These are phyloP conservation scores for Drosera spatulata DNA, from an alignment of 179 eudicot genomes.

Conservation along the genomic window DNA sequence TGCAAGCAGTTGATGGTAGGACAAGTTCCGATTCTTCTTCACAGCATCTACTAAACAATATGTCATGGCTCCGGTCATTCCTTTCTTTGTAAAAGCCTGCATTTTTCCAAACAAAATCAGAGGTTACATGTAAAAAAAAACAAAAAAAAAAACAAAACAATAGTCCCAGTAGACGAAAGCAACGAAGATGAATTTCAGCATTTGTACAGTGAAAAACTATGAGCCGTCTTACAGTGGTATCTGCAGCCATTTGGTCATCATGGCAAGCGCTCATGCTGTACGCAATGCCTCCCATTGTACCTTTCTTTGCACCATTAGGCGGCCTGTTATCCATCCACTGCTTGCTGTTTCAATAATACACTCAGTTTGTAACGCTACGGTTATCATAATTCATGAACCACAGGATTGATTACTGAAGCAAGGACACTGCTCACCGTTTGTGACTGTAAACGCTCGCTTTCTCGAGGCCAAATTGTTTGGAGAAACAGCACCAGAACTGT, in stretches of 20 bases:
- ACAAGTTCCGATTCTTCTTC: slow-evolving; percentile 20
- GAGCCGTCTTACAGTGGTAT: slow-evolving; percentile 46
- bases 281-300: slow-evolving; percentile 62
- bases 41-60: slow-evolving; percentile 30
- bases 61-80: slow-evolving; percentile 42
- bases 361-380: no score
- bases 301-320: slow-evolving; percentile 44
- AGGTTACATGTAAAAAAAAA: neutral
- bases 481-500: no score
- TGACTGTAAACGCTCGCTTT: slow-evolving; percentile 15
- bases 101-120: neutral
- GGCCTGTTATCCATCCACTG: slow-evolving; percentile 43
- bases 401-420: neutral
- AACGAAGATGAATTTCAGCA: neutral
- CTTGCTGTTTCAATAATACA: slow-evolving; percentile 18
- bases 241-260: slow-evolving; percentile 69
- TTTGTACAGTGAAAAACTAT: neutral
- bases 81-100: slow-evolving; percentile 31
- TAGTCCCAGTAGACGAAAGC: neutral
- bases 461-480: no score
- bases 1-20: slow-evolving; percentile 26
- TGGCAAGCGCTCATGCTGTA: slow-evolving; percentile 71
- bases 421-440: slow-evolving; percentile 25
- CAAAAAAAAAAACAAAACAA: neutral
- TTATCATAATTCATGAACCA: no score